Percentiles rank a stretch among this genome's conserved stretches.
These are phyloP conservation scores for Blastobotrys capitulatus DNA, from an alignment of 1,139 yeast genomes.

Conservation along the genomic window DNA sequence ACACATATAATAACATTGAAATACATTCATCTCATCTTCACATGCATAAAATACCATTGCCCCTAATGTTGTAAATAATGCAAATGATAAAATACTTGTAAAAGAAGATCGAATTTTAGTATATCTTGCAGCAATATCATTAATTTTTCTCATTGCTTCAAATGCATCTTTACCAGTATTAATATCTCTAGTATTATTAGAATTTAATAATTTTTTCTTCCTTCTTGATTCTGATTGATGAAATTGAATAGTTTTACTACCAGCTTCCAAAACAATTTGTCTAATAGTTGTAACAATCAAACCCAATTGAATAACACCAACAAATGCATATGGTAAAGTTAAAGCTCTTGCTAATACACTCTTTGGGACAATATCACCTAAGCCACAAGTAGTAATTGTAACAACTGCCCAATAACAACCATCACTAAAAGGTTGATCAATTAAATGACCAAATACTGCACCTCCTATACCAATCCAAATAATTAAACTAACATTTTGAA, in stretches of 20 bases:
- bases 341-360: conserved; percentile 51
- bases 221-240: conserved; percentile 23
- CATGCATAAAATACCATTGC: conserved; percentile 50
- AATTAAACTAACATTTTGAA: conserved; percentile 58
- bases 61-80: conserved; percentile 61
- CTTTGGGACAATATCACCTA: conserved; percentile 64
- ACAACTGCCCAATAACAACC: conserved; percentile 67
- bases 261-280: conserved; percentile 53
- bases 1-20: conserved; percentile 65
- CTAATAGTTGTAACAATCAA: conserved; percentile 65
- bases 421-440: conserved; percentile 49
- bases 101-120: conserved; percentile 37
- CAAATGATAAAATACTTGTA: conserved; percentile 22
- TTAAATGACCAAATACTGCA: conserved; percentile 44
- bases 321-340: conserved; percentile 54
- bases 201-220: conserved; percentile 5
- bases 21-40: conserved; percentile 65
- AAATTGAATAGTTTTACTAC: conserved; percentile 46
- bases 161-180: conserved; percentile 37
- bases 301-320: conserved; percentile 70
- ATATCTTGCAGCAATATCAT: conserved; percentile 21
- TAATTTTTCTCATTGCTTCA: conserved; percentile 47
- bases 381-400: conserved; percentile 70
- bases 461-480: conserved; percentile 71
- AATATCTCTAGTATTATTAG: conserved; percentile 28